Evolutionary conservation across 1,284 basidiomycete species (phyloP), one percentile per base, ranked within the genome.

Genomic region (Trametes versicolor): DNA sequence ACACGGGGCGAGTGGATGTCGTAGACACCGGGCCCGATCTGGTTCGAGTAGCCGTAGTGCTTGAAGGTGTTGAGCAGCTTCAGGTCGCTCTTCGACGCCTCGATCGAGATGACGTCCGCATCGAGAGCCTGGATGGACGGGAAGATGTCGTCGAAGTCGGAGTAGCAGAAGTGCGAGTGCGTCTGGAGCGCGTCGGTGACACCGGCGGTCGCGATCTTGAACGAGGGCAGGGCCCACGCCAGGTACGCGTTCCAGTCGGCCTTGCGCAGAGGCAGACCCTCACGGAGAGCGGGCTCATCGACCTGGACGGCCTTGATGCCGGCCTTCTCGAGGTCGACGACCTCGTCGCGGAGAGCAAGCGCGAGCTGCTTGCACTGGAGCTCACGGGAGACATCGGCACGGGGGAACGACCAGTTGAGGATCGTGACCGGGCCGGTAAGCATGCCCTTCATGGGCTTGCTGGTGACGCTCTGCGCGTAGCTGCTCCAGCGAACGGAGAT

Each of bases 391-490:
- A 99, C 93, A 80, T 99, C 98, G 73, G 95, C 96, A 83, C 98
- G 97, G 76, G 98, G 98, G 97, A 99, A 99, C 49, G 98, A 99
- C 98, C 98, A 99, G 89, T 99, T 99, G 81, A 99, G 90, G 82
- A 99, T 98, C 72, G 95, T 96, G 76, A 97, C 95, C 36, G 95
- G 95, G 69, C 97, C 96, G 68, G 97, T 97, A 70, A 96, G 85
- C 98, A 99, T 99, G 74, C 97, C 97, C 92, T 99, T 99, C 95
- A 99, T 97, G 76, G 97, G 96, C 81, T 91, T 93, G 79, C 89
- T 83, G 74, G 97, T 95, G 72, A 99, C 79, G 80, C 94, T 96
- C 86, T 99, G 98, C 65, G 98, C 97, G 81, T 97, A 99, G 76
- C 89, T 88, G 71, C 93, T 96, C 98, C 98, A 99, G 79, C 90